Base-by-base conservation (phyloP, 495 filamentous ascomycete genomes). In the Penicillium malachiteum region DNA sequence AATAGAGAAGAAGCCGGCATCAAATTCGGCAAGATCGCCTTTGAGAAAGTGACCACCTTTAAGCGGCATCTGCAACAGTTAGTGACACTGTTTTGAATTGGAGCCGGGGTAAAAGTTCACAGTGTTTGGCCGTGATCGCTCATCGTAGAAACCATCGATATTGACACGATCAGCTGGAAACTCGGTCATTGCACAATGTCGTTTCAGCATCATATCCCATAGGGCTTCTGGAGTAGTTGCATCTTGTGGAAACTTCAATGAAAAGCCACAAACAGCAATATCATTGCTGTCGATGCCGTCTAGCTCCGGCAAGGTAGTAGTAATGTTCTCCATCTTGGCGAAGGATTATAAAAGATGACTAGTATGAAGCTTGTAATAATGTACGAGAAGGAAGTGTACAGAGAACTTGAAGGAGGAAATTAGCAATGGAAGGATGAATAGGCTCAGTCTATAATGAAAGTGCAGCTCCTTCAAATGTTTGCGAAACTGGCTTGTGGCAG, bases 1-100 rank as follows among this genome's bases (percentile, higher is more conserved):
- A 55, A 87, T 81, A 44, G 76, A 77, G 64, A 87, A 88, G 57
- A 88, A 83, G 9, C 65, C 51, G 0, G 82, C 73, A 57, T 88
- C 84, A 53, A 88, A 88, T 1, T 65, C 61, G n/a, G 70, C 70
- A 11, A 79, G 59, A 57, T 86, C 78, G 39, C 82, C 73, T 3
- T 80, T 66, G 7, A 88, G 56, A 59, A 78, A 77, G 48, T 79
- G 73, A 3, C 74, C 76, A 0, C 67, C 68, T 17, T 53, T 18
- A 8, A 46, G 3, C 7, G 43, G 21, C 4, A 46, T 7, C 43
- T 46, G 21, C 11, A 46, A 18, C 10, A 17, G 33, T 34, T 46
- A 46, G n/a, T 26, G 6, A 5, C 6, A 13, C 13, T 7, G 40
- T 13, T 13, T 42, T 7, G 5, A 18, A 6, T 34, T 34, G 6